phyloP scores from a whole-genome alignment of 805 yeast species.

The Candida awuae region DNA sequence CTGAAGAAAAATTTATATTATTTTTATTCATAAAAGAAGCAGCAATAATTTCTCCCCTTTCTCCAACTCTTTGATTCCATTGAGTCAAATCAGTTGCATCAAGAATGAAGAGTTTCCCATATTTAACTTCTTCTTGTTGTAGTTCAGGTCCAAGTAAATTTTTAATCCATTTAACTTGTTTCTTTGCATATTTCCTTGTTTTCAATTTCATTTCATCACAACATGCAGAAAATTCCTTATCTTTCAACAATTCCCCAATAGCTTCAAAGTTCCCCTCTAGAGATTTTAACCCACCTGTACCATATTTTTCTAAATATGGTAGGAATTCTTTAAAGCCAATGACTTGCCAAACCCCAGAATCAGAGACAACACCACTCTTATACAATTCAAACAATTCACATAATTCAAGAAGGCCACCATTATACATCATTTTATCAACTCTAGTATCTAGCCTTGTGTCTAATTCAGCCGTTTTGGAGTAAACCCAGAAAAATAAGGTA shows the following conservation, averaged over 20 bases:
- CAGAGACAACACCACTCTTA: conserved; percentile 33
- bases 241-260: conserved; percentile 8
- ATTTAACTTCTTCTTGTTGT: conserved; percentile 41
- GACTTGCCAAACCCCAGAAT: conserved; percentile 86
- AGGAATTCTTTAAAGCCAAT: conserved; percentile 88
- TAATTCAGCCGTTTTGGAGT: conserved; percentile 51
- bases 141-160: conserved; percentile 60
- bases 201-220: conserved; percentile 71
- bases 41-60: conserved; percentile 47
- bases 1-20: no score
- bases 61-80: conserved; percentile 54
- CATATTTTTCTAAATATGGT: conserved; percentile 38
- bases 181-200: conserved; percentile 80
- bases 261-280: neutral
- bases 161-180: conserved; percentile 86
- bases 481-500: conserved; percentile 76
- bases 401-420: conserved; percentile 68
- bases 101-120: conserved; percentile 58
- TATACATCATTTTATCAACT: conserved; percentile 73
- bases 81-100: conserved; percentile 64
- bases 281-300: neutral
- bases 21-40: conserved; percentile 17
- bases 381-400: conserved; percentile 46
- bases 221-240: conserved; percentile 34
- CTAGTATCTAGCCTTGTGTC: conserved; percentile 62